These are phyloP conservation scores for Neurospora sp. DNA, from an alignment of 2,329 filamentous ascomycete species.

Conservation along the genomic window DNA sequence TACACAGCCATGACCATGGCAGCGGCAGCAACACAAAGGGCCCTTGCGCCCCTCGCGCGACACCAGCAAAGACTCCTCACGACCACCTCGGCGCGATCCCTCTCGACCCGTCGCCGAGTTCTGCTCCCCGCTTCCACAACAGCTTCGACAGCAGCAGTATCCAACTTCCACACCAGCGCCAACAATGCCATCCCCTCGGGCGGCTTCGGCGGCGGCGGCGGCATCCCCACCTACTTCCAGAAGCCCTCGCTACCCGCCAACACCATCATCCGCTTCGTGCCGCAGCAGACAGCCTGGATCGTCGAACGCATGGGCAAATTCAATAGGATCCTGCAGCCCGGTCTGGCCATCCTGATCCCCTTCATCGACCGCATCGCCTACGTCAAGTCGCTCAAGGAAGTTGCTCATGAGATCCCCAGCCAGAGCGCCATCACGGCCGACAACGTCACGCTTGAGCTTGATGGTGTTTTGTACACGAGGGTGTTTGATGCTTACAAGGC, in stretches of 20 bases:
- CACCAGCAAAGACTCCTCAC: conserved; percentile 10
- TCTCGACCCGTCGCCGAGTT: neutral
- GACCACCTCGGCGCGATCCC: neutral
- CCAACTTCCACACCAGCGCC: conserved; percentile 15
- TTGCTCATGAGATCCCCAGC: conserved; percentile 90
- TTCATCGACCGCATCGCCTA: conserved; percentile 95
- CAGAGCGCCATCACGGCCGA: conserved; percentile 98
- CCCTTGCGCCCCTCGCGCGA: conserved; percentile 12
- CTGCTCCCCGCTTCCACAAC: conserved; percentile 1
- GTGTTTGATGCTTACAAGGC: conserved; percentile 99
- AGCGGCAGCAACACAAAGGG: conserved; percentile 18
- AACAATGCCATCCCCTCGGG: conserved; percentile 13
- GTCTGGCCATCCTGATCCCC: conserved; percentile 78
- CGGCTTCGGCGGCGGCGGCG: conserved; percentile 21
- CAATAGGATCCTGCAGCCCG: conserved; percentile 83
- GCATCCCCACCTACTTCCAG: conserved; percentile 71
- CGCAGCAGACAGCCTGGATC: conserved; percentile 99
- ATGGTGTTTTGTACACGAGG: conserved; percentile 89
- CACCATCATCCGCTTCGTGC: conserved; percentile 90
- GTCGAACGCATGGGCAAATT: conserved; percentile 99
- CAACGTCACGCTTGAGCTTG: conserved; percentile 93
- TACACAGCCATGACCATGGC: conserved; percentile 13
- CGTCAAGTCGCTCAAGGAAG: conserved; percentile 94
- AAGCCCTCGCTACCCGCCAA: conserved; percentile 70
- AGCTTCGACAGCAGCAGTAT: neutral